Evolutionary conservation across 192 early-diverging fungal genomes (phyloP).

Genomic region (Phlyctochytrium bullatum): DNA sequence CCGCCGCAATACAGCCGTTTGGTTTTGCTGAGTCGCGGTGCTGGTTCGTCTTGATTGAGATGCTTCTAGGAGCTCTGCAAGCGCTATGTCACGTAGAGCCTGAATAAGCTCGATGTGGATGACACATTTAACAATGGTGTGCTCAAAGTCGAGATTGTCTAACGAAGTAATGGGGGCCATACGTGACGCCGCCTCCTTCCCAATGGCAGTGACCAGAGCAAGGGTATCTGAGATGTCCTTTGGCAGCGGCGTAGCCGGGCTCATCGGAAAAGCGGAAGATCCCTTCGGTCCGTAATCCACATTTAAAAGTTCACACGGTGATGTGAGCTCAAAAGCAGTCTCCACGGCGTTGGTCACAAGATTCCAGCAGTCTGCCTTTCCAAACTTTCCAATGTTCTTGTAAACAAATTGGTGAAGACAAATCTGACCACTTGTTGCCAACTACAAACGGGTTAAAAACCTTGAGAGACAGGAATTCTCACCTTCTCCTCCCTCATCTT

Average conservation of each 20-base stretch:
- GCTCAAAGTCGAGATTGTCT: conserved; percentile 51
- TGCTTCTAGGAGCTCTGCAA: conserved; percentile 13
- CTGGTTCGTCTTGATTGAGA: not conserved
- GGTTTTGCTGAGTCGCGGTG: conserved; percentile 4
- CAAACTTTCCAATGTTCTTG: conserved; percentile 37
- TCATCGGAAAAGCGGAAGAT: conserved; percentile 12
- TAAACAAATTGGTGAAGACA: conserved; percentile 50
- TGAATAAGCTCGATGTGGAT: conserved; percentile 53
- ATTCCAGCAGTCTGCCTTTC: conserved; percentile 21
- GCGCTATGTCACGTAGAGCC: conserved; percentile 37
- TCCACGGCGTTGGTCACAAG: conserved; percentile 39
- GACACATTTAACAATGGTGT: conserved; percentile 52
- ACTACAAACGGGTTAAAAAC: conserved; percentile 2
- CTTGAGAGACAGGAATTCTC: not conserved
- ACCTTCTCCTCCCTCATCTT: conserved; percentile 41
- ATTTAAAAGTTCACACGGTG: conserved; percentile 47
- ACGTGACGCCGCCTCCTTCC: conserved; percentile 26
- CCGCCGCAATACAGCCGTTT: not conserved
- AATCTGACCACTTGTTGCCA: conserved; percentile 53
- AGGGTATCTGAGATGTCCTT: not conserved
- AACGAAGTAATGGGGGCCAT: conserved; percentile 32
- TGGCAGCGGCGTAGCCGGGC: conserved; percentile 13
- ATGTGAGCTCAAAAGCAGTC: conserved; percentile 39
- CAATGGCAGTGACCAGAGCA: conserved; percentile 23
- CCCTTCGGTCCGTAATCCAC: conserved; percentile 31